These are phyloP conservation scores for Solanum ossicruentum DNA, from an alignment of 257 asterid species.

Conservation along the genomic window DNA sequence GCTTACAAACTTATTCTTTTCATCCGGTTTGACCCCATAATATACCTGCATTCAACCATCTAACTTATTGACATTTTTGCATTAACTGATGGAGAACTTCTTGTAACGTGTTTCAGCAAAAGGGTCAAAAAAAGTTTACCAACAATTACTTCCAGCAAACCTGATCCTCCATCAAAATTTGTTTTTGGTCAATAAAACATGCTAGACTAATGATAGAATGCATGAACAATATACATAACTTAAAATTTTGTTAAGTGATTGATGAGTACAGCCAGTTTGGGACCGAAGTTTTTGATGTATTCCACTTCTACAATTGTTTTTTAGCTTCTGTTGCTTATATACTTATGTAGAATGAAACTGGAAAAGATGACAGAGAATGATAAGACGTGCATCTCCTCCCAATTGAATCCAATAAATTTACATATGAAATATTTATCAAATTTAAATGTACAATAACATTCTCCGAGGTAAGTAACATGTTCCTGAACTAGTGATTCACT, in stretches of 20 bases:
- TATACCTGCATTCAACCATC: slow-evolving; percentile 54
- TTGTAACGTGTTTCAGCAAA: neutral
- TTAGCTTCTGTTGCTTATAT: neutral
- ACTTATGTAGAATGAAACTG: neutral
- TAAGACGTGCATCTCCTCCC: neutral
- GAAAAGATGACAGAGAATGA: neutral
- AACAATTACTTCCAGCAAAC: neutral
- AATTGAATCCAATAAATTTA: neutral
- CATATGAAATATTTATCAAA: neutral
- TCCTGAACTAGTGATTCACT: neutral
- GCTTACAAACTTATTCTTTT: slow-evolving; percentile 62
- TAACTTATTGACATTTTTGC: neutral
- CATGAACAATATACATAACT: neutral
- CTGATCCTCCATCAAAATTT: neutral
- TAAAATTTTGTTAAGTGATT: neutral
- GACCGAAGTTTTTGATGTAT: neutral
- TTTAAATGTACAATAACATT: neutral
- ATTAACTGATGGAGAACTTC: neutral
- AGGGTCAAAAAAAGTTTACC: neutral
- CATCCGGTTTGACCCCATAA: slow-evolving; percentile 79
- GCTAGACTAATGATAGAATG: neutral
- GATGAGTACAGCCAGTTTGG: neutral
- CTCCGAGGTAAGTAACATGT: neutral
- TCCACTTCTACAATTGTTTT: neutral
- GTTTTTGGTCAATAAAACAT: neutral